Evolutionary conservation across 2,329 filamentous ascomycete genomes (phyloP).

Genomic region (Colletotrichum theobromicola): DNA sequence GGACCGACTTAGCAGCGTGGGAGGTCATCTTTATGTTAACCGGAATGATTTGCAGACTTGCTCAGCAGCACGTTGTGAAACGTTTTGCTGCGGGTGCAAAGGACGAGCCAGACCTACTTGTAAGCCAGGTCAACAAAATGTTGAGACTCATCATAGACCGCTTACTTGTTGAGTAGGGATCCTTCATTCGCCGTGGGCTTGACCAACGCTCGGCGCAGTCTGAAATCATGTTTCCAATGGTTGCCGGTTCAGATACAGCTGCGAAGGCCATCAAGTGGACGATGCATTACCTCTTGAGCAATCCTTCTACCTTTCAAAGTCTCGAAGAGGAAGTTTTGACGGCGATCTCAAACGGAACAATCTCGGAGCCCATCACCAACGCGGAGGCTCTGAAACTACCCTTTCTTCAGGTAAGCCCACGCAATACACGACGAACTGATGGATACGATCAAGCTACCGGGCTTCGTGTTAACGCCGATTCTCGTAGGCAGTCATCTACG

Average conservation of each 20-base stretch:
- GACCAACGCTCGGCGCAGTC: slow-evolving; percentile 2
- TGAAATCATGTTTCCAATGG: slow-evolving; percentile 15
- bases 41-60: background rate
- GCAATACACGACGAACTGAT: background rate
- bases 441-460: rapidly evolving
- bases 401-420: slow-evolving; percentile 39
- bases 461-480: background rate
- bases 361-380: slow-evolving; percentile 31
- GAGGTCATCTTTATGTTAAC: background rate
- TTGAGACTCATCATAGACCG: background rate
- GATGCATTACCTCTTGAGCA: slow-evolving; percentile 55
- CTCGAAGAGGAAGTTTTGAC: slow-evolving; percentile 54
- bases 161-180: background rate
- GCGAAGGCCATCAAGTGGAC: slow-evolving; percentile 45
- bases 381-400: slow-evolving; percentile 38
- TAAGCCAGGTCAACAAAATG: background rate
- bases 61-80: background rate
- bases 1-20: background rate
- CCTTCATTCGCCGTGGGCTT: background rate
- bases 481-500: slow-evolving; percentile 52
- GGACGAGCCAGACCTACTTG: slow-evolving; percentile 10
- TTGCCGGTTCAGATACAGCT: slow-evolving; percentile 41
- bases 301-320: slow-evolving; percentile 47
- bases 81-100: background rate
- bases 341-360: slow-evolving; percentile 19